Evolutionary conservation across 2,329 filamentous ascomycete genomes (phyloP).

Genomic region (Lachnellula suecica): DNA sequence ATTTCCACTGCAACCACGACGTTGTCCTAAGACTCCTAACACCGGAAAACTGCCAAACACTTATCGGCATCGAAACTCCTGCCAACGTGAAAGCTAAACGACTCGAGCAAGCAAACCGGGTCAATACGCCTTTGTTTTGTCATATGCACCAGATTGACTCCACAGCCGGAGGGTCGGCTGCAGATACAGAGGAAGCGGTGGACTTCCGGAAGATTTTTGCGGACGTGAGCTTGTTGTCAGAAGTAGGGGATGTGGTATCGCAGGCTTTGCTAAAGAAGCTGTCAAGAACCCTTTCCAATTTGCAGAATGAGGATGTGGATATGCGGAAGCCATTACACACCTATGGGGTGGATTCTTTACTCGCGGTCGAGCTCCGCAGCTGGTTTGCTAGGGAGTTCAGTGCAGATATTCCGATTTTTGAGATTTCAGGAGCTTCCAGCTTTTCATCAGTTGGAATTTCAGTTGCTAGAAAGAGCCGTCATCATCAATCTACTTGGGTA

Average conservation of each 20-base stretch:
- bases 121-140: background rate
- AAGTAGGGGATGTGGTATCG: background rate
- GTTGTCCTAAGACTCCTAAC: background rate
- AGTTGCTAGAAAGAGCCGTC: background rate
- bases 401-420: background rate
- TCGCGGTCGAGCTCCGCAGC: conserved; percentile 26
- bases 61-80: background rate
- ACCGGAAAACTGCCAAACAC: background rate
- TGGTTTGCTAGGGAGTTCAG: conserved; percentile 33
- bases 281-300: background rate
- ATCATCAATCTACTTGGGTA: background rate
- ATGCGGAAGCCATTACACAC: background rate
- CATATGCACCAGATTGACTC: background rate
- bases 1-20: background rate
- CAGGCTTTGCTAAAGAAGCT: background rate
- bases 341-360: conserved; percentile 28
- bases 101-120: background rate
- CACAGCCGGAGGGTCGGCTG: background rate
- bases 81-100: background rate
- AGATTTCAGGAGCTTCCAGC: background rate
- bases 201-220: background rate
- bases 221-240: background rate
- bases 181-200: background rate
- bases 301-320: background rate
- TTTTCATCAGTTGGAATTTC: background rate